phyloP scores from a whole-genome alignment of 1,284 basidiomycete genomes.

The Heterobasidion irregulare region DNA sequence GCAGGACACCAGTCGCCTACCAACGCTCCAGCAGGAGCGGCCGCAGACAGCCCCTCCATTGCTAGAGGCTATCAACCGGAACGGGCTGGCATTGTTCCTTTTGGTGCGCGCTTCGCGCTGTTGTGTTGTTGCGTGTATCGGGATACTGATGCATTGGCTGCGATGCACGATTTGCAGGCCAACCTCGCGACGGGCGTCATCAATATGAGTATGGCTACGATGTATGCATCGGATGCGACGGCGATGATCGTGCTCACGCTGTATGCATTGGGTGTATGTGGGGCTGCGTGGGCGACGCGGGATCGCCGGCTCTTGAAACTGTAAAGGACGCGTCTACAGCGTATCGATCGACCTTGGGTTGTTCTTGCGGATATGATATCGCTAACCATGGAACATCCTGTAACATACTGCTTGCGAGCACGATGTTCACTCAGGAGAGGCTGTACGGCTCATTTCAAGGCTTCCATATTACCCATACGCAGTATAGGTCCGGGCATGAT shows the following conservation, averaged over 20 bases:
- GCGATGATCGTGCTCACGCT: conserved; percentile 59
- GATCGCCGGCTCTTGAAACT: conserved; percentile 23
- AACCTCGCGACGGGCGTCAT: conserved; percentile 84
- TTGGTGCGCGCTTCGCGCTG: conserved; percentile 41
- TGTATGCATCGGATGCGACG: conserved; percentile 56
- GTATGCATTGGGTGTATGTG: conserved; percentile 58
- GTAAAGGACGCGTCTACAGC: conserved; percentile 4
- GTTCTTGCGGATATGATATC: too few species aligned
- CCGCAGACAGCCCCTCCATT: conserved; percentile 42
- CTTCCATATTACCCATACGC: too few species aligned
- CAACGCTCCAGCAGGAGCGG: conserved; percentile 2
- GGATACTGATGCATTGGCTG: background rate
- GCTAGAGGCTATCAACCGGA: conserved; percentile 77
- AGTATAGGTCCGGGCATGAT: too few species aligned
- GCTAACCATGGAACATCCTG: too few species aligned
- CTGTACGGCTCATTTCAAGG: too few species aligned
- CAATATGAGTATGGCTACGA: conserved; percentile 77
- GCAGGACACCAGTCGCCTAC: conserved; percentile 10
- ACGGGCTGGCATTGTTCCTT: conserved; percentile 77
- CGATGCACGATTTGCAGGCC: conserved; percentile 38
- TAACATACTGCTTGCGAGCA: too few species aligned
- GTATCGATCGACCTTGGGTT: too few species aligned
- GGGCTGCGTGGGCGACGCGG: conserved; percentile 49
- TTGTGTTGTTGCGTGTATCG: background rate
- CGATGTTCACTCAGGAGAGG: too few species aligned